Conservation (phyloP, 495 filamentous ascomycete species). For the Hypomontagnella monticulosa region DNA sequence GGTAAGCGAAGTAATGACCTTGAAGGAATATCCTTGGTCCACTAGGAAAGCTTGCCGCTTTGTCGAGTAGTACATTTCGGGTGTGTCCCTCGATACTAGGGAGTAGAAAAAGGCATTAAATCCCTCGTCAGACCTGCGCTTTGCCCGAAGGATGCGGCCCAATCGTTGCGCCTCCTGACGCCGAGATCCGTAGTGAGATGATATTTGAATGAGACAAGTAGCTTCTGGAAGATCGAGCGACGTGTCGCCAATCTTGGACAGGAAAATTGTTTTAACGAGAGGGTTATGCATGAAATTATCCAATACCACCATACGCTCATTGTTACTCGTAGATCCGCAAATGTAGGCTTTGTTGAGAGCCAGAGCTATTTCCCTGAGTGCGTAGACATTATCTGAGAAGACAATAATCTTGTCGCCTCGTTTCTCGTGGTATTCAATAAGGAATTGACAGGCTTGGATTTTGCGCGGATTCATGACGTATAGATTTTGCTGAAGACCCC, state of each 20-base stretch:
- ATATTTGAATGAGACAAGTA: conserved; percentile 97
- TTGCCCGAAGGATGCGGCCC: conserved; percentile 93
- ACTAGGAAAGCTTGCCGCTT: conserved; percentile 98
- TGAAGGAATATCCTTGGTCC: conserved; percentile 98
- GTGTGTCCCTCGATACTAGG: conserved; percentile 94
- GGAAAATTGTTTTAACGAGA: conserved; percentile 92
- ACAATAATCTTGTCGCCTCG: conserved; percentile 99
- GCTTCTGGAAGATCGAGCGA: conserved; percentile 96
- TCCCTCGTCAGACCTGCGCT: conserved; percentile 95
- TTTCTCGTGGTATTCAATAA: conserved; percentile 97
- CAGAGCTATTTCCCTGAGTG: conserved; percentile 83
- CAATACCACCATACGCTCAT: conserved; percentile 87
- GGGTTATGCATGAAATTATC: conserved; percentile 98
- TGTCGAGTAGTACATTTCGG: conserved; percentile 98
- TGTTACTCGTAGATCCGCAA: conserved; percentile 86
- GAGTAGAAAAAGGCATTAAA: conserved; percentile 99
- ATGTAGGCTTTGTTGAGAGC: conserved; percentile 92
- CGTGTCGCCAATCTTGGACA: conserved; percentile 98
- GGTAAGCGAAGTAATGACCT: conserved; percentile 95
- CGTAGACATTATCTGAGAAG: conserved; percentile 98
- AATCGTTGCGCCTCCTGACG: conserved; percentile 96
- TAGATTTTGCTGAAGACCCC: conserved; percentile 73
- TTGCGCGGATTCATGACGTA: conserved; percentile 99
- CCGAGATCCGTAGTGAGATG: conserved; percentile 96
- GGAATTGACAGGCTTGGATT: conserved; percentile 94